These are phyloP conservation scores for Linnemannia hyalina DNA, from an alignment of 192 early-diverging fungal species.

Conservation along the genomic window DNA sequence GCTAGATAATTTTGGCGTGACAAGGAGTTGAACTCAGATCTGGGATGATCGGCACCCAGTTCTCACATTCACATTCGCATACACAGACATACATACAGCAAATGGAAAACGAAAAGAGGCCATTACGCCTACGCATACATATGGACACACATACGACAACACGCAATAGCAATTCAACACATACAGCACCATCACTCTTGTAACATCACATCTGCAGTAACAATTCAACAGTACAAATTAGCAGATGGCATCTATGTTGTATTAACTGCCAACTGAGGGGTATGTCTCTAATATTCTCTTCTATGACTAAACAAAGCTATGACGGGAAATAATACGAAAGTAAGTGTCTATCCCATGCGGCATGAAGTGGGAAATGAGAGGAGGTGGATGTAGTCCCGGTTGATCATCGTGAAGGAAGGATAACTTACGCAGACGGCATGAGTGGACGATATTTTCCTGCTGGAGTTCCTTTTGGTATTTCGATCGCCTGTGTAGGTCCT, in stretches of 20 bases:
- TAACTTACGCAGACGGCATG: constrained; percentile 37
- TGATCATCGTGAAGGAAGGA: not conserved
- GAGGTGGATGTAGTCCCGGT: too few relatives aligned
- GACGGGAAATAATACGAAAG: not conserved
- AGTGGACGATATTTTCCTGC: constrained; percentile 20
- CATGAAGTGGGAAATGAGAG: not conserved
- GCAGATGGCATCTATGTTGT: not conserved
- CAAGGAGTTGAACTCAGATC: too few relatives aligned
- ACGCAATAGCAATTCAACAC: not conserved
- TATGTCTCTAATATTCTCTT: not conserved
- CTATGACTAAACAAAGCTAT: not conserved
- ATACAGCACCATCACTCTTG: not conserved
- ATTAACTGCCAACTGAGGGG: not conserved
- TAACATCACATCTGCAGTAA: too few relatives aligned
- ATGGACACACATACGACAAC: not conserved
- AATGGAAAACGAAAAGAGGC: not conserved
- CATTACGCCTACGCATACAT: too few relatives aligned
- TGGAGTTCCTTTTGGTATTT: constrained; percentile 24
- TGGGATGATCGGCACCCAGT: too few relatives aligned
- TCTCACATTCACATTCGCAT: not conserved
- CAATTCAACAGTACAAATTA: not conserved
- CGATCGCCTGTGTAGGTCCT: constrained; percentile 17
- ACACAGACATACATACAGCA: not conserved
- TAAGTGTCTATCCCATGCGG: not conserved
- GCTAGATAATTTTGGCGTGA: not conserved